phyloP scores from a whole-genome alignment of 192 early-diverging fungal species.

The Coemansia sp. region DNA sequence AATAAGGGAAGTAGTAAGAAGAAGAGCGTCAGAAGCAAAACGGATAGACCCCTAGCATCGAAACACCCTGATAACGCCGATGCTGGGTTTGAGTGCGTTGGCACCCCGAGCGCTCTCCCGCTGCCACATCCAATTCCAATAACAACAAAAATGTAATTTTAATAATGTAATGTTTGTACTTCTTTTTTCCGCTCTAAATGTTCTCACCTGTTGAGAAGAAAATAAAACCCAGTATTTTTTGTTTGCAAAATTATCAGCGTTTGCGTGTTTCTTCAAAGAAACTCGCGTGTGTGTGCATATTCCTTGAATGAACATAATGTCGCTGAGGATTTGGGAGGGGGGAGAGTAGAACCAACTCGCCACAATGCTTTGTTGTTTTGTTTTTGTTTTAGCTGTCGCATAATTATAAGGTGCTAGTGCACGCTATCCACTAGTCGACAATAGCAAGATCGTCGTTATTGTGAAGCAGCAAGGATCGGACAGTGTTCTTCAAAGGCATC shows the following conservation, averaged over 20 bases:
- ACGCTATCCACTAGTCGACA: neutral
- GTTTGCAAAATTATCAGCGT: too few relatives aligned
- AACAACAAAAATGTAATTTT: constrained; percentile 48
- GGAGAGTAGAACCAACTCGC: too few relatives aligned
- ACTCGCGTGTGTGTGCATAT: too few relatives aligned
- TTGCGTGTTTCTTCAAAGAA: too few relatives aligned
- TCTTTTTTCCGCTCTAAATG: neutral
- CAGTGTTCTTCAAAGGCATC: too few relatives aligned
- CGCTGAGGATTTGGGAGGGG: too few relatives aligned
- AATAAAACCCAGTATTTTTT: too few relatives aligned
- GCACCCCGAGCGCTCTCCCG: constrained; percentile 25
- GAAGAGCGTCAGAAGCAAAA: constrained; percentile 24
- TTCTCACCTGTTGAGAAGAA: too few relatives aligned
- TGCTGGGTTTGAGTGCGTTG: neutral
- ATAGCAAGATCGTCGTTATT: neutral
- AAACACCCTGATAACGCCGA: constrained; percentile 1
- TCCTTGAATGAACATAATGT: too few relatives aligned
- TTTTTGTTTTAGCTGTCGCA: neutral
- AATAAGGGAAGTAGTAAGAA: constrained; percentile 32
- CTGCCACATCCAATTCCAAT: constrained; percentile 38
- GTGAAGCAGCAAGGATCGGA: too few relatives aligned
- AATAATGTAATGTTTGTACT: constrained; percentile 15
- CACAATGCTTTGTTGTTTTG: too few relatives aligned
- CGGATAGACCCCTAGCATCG: constrained; percentile 9
- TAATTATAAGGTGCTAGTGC: neutral